Base-by-base conservation (phyloP, 306 rosid species). In the Morella rubra region DNA sequence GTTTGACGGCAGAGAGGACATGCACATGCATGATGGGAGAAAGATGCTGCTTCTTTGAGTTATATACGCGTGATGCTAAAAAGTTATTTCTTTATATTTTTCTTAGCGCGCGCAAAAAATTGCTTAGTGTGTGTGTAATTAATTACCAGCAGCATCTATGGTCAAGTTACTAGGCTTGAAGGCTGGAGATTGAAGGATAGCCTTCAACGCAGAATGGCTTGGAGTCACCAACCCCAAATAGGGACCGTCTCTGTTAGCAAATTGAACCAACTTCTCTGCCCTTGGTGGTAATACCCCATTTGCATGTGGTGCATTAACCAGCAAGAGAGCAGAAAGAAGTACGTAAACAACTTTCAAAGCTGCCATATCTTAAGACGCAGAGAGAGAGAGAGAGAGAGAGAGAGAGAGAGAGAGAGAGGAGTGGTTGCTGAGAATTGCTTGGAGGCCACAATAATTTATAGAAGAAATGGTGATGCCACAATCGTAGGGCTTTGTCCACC, bases 191-290 rank as follows among this genome's bases (percentile, higher is more conserved):
- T 83, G 50, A 81, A 89, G 86, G 49, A 89, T 86, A 79, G 91
- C 89, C 62, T 81, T 10, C 45, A 85, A 59, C 78, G 85, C 93
- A 20, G 75, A 89, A 4, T 76, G 18, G 53, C 83, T 89, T 41
- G 93, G 93, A 81, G 81, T 83, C 79, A 86, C 61, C 69, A 89
- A 59, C 47, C 93, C 93, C 32, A 89, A 46, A 58, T 87, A 89
- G 74, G 93, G 91, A 49, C 93, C 91, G 46, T 73, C 9, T 32
- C 47, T 0, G 60, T 89, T 89, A 19, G 54, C 77, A 61, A 42
- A 55, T 13, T 62, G 55, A 5, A 89, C 81, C 81, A 69, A 20
- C 3, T 67, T 64, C 24, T 41, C 76, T 24, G 80, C 53, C 24
- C 80, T 37, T 61, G 75, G 7, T 0, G 84, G 41, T 47, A 87